Conservation (phyloP, 2,329 filamentous ascomycete genomes). For the Annulohypoxylon truncatum region DNA sequence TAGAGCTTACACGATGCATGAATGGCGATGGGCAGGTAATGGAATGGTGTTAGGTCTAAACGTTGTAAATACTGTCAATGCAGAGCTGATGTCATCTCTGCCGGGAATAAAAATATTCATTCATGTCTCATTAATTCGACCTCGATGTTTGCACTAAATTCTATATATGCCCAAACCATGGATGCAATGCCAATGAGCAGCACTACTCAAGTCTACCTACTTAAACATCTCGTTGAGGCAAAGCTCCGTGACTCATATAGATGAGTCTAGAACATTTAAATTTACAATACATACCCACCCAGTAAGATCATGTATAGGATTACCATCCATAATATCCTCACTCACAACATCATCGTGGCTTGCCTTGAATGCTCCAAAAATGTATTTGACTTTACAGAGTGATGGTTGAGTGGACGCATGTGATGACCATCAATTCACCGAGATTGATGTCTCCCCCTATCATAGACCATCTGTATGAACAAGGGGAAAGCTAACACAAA, state of each 20-base stretch:
- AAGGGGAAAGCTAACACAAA: background rate
- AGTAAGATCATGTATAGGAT: background rate
- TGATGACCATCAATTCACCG: background rate
- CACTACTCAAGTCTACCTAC: too few relatives aligned
- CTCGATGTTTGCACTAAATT: background rate
- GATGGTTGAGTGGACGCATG: background rate
- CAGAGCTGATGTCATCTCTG: slow-evolving; percentile 8
- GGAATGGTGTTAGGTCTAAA: slow-evolving; percentile 27
- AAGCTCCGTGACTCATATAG: too few relatives aligned
- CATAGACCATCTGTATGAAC: background rate
- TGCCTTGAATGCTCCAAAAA: background rate
- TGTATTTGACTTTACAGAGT: background rate
- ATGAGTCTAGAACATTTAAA: too few relatives aligned
- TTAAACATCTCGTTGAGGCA: too few relatives aligned
- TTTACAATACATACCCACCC: too few relatives aligned
- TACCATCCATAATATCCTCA: background rate
- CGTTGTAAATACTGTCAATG: slow-evolving; percentile 34
- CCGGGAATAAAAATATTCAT: slow-evolving; percentile 20
- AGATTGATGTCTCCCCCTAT: background rate
- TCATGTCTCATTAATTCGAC: slow-evolving; percentile 18
- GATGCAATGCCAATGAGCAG: too few relatives aligned
- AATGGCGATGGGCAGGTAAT: slow-evolving; percentile 18
- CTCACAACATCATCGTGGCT: background rate
- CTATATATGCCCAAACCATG: too few relatives aligned
- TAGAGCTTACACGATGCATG: slow-evolving; percentile 30